Percentiles rank a stretch among this genome's conserved stretches.
These are phyloP conservation scores for Cardamine chenopodiifolia DNA, from an alignment of 345 rosid genomes.

Conservation along the genomic window DNA sequence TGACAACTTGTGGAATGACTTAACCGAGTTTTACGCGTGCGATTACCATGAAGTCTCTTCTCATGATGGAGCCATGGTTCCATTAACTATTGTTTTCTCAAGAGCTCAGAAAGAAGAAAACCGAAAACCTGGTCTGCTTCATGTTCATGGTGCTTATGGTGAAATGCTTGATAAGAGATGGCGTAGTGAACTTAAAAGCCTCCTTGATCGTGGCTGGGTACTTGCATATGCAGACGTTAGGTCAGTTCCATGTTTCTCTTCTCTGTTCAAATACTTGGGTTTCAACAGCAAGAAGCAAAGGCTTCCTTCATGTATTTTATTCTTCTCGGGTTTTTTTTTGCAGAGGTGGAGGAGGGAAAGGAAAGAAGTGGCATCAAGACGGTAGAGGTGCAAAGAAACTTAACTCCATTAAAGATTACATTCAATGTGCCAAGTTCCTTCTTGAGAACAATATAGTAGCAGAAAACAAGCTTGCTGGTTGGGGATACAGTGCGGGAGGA, in stretches of 20 bases:
- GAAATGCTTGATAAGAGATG: conserved; percentile 90
- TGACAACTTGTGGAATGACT: conserved; percentile 86
- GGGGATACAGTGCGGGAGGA: conserved; percentile 96
- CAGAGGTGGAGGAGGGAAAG: conserved; percentile 95
- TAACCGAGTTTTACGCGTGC: conserved; percentile 85
- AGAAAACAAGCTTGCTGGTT: conserved; percentile 78
- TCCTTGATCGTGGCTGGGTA: conserved; percentile 97
- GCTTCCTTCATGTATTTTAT: conserved; percentile 15
- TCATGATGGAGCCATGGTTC: conserved; percentile 72
- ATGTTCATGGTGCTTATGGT: conserved; percentile 96
- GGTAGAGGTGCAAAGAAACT: conserved; percentile 71
- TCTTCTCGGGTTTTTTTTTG: conserved; percentile 22
- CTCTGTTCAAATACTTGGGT: conserved; percentile 13
- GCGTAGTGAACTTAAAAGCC: conserved; percentile 91
- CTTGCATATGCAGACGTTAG: conserved; percentile 97
- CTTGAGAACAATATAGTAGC: conserved; percentile 64
- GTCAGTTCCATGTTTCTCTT: conserved; percentile 46
- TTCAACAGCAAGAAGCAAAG: conserved; percentile 3
- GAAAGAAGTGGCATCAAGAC: conserved; percentile 78
- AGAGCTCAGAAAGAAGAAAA: conserved; percentile 50
- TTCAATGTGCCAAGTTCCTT: conserved; percentile 79
- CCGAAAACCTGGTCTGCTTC: conserved; percentile 73
- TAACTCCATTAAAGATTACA: conserved; percentile 75
- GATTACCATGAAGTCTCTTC: conserved; percentile 71
- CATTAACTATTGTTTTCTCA: conserved; percentile 78